Percentiles rank a stretch among this genome's conserved stretches.
Evolutionary conservation across 345 rosid species (phyloP).

Genomic region (Citrus maxima): DNA sequence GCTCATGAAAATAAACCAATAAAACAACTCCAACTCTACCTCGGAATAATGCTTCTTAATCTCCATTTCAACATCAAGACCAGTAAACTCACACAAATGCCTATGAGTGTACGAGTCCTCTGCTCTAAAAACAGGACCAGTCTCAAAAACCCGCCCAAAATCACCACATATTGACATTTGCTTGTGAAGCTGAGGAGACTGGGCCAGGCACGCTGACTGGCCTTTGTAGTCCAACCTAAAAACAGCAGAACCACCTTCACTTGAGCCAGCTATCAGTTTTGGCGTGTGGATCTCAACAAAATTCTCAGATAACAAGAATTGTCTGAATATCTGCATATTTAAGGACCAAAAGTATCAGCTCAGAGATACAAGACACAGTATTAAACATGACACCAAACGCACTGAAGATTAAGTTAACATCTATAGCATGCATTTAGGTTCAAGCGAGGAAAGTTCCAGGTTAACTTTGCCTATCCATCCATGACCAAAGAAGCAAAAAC

Average conservation of each 20-base stretch:
- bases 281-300: slow-evolving; percentile 90
- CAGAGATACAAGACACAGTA: neutral
- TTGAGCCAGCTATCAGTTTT: slow-evolving; percentile 78
- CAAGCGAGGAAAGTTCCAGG: neutral
- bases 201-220: slow-evolving; percentile 83
- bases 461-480: neutral
- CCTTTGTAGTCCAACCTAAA: slow-evolving; percentile 91
- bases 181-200: slow-evolving; percentile 95
- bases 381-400: neutral
- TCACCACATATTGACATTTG: slow-evolving; percentile 89
- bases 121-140: slow-evolving; percentile 88
- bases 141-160: slow-evolving; percentile 71
- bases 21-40: slow-evolving; percentile 33
- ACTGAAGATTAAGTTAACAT: neutral
- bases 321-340: slow-evolving; percentile 62
- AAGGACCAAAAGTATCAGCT: neutral
- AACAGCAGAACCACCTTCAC: slow-evolving; percentile 98
- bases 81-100: slow-evolving; percentile 84
- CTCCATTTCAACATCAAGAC: slow-evolving; percentile 94
- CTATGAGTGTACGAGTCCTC: slow-evolving; percentile 90
- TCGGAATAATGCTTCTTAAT: slow-evolving; percentile 69
- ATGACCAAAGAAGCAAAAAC: slow-evolving; percentile 9
- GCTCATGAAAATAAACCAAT: neutral
- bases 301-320: slow-evolving; percentile 45
- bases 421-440: neutral